These are phyloP conservation scores for Cyclocybe cylindracea DNA, from an alignment of 768 basidiomycete species.

Conservation along the genomic window DNA sequence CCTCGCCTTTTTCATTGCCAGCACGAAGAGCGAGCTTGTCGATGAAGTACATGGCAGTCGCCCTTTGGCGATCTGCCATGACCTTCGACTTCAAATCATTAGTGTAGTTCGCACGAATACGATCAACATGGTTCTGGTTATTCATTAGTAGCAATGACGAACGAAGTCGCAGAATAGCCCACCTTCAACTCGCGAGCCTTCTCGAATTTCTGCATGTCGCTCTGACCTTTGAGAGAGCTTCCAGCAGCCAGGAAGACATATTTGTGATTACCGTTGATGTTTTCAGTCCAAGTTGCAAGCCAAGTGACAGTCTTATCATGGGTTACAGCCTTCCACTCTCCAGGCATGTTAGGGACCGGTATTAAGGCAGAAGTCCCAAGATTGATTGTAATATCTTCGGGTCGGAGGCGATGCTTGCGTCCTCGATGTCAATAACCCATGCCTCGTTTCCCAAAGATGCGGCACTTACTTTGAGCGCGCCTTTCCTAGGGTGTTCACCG, in stretches of 20 bases:
- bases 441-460: neutral
- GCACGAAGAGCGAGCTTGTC: slow-evolving; percentile 96
- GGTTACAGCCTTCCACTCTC: slow-evolving; percentile 84
- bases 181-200: slow-evolving; percentile 97
- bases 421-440: slow-evolving; percentile 4
- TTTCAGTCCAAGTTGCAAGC: slow-evolving; percentile 99
- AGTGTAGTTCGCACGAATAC: slow-evolving; percentile 87
- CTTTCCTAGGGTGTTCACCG: slow-evolving; percentile 98
- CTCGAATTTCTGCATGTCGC: slow-evolving; percentile 97
- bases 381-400: slow-evolving; percentile 96
- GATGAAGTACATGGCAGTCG: slow-evolving; percentile 99
- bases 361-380: slow-evolving; percentile 75
- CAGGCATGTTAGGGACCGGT: slow-evolving; percentile 89
- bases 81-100: slow-evolving; percentile 84
- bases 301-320: slow-evolving; percentile 98
- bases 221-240: slow-evolving; percentile 96
- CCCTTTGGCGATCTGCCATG: slow-evolving; percentile 94
- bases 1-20: slow-evolving; percentile 99
- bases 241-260: slow-evolving; percentile 99
- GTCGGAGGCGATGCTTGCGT: slow-evolving; percentile 76
- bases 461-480: slow-evolving; percentile 81
- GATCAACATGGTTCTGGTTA: slow-evolving; percentile 81
- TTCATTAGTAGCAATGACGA: neutral
- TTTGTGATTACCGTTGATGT: slow-evolving; percentile 93
- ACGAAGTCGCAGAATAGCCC: slow-evolving; percentile 10